phyloP scores from a whole-genome alignment of 768 basidiomycete genomes.

The Rhizopogon vinicolor region DNA sequence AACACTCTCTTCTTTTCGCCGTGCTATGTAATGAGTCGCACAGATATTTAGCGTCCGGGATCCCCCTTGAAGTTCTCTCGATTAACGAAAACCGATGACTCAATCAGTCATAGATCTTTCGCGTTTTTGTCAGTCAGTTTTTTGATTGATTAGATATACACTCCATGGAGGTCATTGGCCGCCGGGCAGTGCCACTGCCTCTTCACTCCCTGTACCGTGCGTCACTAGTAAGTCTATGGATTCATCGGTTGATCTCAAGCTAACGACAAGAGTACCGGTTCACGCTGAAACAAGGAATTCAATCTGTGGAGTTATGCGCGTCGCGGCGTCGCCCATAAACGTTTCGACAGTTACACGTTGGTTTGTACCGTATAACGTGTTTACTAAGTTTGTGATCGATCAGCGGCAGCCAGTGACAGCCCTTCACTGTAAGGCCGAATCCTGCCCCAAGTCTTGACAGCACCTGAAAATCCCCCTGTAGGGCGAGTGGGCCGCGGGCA shows the following conservation, averaged over 20 bases:
- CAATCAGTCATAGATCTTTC: background rate
- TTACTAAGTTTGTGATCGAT: background rate
- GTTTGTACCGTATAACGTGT: background rate
- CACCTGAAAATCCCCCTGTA: background rate
- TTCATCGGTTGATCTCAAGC: background rate
- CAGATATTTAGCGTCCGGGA: background rate
- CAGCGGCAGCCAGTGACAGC: constrained; percentile 1
- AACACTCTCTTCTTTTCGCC: background rate
- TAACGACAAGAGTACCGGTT: background rate
- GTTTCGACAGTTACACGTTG: background rate
- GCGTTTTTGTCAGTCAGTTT: background rate
- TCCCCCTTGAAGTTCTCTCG: background rate
- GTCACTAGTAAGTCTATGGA: background rate
- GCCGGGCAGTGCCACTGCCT: background rate
- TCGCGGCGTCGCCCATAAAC: background rate
- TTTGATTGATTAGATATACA: background rate
- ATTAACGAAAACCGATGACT: background rate
- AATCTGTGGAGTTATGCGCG: background rate
- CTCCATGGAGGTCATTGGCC: background rate
- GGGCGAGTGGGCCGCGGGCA: background rate
- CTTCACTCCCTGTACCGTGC: background rate
- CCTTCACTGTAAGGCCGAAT: background rate
- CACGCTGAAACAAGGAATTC: background rate
- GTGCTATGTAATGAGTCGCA: background rate
- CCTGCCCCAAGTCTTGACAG: background rate